Evolutionary conservation across 2,329 filamentous ascomycete species (phyloP), one percentile per base, ranked within the genome.

Genomic region (Arthrobotrys pseudoclavata): DNA sequence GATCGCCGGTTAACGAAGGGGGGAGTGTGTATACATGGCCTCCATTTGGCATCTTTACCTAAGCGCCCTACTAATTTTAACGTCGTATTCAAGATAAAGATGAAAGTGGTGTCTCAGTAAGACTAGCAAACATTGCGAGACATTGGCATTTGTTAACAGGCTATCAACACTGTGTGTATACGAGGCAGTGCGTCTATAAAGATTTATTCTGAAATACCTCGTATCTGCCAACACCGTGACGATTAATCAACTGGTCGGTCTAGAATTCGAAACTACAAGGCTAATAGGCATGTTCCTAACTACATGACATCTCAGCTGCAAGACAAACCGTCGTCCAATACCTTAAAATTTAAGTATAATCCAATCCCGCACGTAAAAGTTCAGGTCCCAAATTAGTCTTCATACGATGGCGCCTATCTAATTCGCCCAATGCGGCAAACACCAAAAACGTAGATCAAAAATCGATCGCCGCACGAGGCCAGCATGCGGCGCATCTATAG

Each of bases 1-100:
- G 15, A 15, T 12, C 37, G 13, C 6, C 13, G 15, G 24, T 34
- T 31, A 26, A 40, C 15, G 26, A 10, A 3, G n/a, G 15, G 4
- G 12, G 13, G 2, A 31, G 24, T 22, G 24, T 55, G n/a, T 37
- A 57, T 57, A 57, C 37, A 57, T 20, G 5, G 52, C 29, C 29
- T 57, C n/a, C 13, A 37, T 12, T 2, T 53, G 15, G 26, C 50
- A 22, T 53, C n/a, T 29, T 53, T 53, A 31, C 50, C 26, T 18
- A 53, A n/a, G n/a, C n/a, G 50, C 9, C 15, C n/a, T 18, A 45
- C 26, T 31, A 53, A 29, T 31, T 26, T 53, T 3, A 53, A 31
- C 24, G 10, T 31, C 50, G 26, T 53, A 53, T 31, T 31, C 50
- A 18, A 53, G 50, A 31, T 45, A n/a, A 45, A 45, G n/a, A 45